Evolutionary conservation across 2,329 filamentous ascomycete genomes (phyloP).

Genomic region (Fonsecaea nubica): DNA sequence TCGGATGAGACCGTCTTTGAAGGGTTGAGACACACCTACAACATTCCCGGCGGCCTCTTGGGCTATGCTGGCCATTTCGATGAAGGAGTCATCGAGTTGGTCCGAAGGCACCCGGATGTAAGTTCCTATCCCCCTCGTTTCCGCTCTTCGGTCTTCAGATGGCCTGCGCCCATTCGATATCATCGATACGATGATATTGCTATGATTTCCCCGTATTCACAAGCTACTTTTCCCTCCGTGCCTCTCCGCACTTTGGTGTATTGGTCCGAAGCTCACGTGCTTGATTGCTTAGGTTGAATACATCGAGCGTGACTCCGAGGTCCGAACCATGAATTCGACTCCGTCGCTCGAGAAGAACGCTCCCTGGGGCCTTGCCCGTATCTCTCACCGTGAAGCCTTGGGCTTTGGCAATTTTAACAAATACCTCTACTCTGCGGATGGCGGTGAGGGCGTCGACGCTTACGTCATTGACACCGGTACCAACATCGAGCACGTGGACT

Average conservation of each 20-base stretch:
- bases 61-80: conserved; percentile 98
- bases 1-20: conserved; percentile 71
- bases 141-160: conserved; percentile 22
- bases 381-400: conserved; percentile 89
- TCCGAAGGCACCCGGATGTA: conserved; percentile 95
- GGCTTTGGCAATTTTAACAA: conserved; percentile 92
- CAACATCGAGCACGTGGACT: conserved; percentile 93
- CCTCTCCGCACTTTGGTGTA: conserved; percentile 15
- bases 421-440: conserved; percentile 88
- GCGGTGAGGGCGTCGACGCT: conserved; percentile 96
- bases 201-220: background rate
- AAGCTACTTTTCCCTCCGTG: background rate
- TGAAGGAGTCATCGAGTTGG: conserved; percentile 87
- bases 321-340: conserved; percentile 72
- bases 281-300: conserved; percentile 80
- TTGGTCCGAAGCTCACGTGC: conserved; percentile 35
- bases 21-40: conserved; percentile 95
- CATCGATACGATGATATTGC: background rate
- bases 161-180: conserved; percentile 5
- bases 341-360: conserved; percentile 82
- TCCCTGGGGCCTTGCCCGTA: conserved; percentile 98
- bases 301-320: conserved; percentile 92
- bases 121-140: conserved; percentile 56
- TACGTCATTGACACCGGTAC: conserved; percentile 99
- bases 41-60: conserved; percentile 81